These are phyloP conservation scores for Pseudoscleropodium purum DNA, from an alignment of 225 moss, liverwort and hornwort genomes.

Conservation along the genomic window DNA sequence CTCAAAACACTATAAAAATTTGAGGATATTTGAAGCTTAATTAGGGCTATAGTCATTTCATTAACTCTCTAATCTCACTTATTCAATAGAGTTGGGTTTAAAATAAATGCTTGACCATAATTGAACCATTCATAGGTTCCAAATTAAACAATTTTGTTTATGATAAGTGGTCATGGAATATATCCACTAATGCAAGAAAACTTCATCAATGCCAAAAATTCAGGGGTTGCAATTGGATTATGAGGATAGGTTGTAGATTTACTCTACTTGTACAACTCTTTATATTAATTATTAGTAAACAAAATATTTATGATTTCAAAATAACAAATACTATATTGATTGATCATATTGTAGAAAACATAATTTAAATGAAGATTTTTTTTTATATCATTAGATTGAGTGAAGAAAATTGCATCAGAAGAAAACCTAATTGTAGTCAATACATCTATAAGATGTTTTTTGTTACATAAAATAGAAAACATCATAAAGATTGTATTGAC, in stretches of 20 bases:
- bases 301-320: not conserved
- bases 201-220: not conserved
- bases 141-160: not conserved
- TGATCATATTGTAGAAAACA: not conserved
- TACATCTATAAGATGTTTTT: no score
- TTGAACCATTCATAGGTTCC: not conserved
- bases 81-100: fast-evolving
- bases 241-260: fast-evolving
- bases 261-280: fast-evolving
- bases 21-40: not conserved
- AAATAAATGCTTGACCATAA: not conserved
- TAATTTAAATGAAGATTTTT: not conserved
- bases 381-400: not conserved
- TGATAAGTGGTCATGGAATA: not conserved
- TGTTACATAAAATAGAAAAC: no score
- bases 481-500: no score
- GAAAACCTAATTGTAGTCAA: no score
- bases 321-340: not conserved
- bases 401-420: not conserved
- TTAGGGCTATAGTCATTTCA: not conserved
- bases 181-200: not conserved
- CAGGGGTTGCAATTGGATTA: not conserved
- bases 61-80: not conserved
- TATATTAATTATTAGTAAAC: not conserved
- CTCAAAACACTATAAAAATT: not conserved